phyloP scores from a whole-genome alignment of 2,329 filamentous ascomycete species.

The Pestalotiopsis sp. region DNA sequence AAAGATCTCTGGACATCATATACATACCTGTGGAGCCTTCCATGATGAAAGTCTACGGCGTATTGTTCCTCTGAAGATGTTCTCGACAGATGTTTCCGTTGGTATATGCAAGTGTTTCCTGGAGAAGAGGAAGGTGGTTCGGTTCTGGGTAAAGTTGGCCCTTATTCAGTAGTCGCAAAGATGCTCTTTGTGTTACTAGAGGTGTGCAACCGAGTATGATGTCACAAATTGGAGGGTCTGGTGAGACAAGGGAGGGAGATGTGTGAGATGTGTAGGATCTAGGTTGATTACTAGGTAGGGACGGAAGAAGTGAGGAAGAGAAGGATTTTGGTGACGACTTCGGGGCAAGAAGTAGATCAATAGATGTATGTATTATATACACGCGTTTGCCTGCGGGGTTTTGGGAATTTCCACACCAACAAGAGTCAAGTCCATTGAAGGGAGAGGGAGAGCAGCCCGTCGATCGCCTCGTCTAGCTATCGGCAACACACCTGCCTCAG shows the following conservation, averaged over 20 bases:
- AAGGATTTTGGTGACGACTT: background rate
- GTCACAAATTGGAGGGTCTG: background rate
- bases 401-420: background rate
- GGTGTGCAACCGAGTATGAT: background rate
- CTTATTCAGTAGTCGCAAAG: background rate
- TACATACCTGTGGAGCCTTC: slow-evolving; percentile 6
- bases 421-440: background rate
- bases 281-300: too few species aligned
- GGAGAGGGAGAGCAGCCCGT: background rate
- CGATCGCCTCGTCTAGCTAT: background rate
- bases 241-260: background rate
- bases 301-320: background rate
- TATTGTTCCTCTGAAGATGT: background rate
- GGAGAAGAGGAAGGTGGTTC: background rate
- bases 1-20: background rate
- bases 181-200: slow-evolving; percentile 1
- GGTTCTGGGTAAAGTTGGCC: background rate
- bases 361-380: background rate
- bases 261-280: slow-evolving; percentile 5
- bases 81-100: background rate
- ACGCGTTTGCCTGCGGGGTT: background rate
- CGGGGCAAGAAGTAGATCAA: background rate
- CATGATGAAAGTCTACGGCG: background rate
- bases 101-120: background rate
- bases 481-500: background rate